Percentiles rank a stretch among this genome's conserved stretches.
Evolutionary conservation across 2,329 filamentous ascomycete genomes (phyloP).

Genomic region (Colletotrichum sp.): DNA sequence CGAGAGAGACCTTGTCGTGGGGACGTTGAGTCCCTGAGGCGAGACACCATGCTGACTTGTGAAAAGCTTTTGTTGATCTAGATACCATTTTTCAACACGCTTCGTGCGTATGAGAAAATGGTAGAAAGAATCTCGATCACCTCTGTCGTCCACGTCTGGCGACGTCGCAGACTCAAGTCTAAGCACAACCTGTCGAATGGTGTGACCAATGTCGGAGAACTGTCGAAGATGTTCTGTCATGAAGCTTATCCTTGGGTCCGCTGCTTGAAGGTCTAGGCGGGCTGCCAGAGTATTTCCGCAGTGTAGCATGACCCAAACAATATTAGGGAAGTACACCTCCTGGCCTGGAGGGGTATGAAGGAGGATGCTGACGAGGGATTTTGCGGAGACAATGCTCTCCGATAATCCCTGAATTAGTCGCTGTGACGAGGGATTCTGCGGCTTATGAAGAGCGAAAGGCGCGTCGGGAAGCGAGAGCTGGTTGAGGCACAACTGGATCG

Average conservation of each 20-base stretch:
- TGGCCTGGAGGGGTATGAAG: conserved; percentile 30
- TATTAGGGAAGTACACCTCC: conserved; percentile 32
- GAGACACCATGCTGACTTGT: background rate
- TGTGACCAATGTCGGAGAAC: conserved; percentile 32
- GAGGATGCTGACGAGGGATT: conserved; percentile 31
- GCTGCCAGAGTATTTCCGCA: conserved; percentile 33
- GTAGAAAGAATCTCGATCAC: conserved; percentile 28
- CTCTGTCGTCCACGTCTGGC: background rate
- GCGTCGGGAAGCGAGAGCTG: conserved; percentile 30
- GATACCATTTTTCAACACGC: conserved; percentile 19
- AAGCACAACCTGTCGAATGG: conserved; percentile 31
- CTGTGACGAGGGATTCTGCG: conserved; percentile 23
- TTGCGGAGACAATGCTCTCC: conserved; percentile 33
- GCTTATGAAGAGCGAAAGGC: conserved; percentile 29
- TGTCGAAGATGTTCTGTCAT: conserved; percentile 30
- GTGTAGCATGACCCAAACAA: conserved; percentile 35
- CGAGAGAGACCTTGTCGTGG: background rate
- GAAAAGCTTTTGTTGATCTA: background rate
- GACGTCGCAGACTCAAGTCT: conserved; percentile 29
- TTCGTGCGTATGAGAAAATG: conserved; percentile 23
- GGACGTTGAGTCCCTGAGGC: background rate
- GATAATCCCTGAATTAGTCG: conserved; percentile 31
- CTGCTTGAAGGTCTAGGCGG: conserved; percentile 33
- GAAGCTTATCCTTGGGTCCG: conserved; percentile 27
- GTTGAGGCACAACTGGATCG: conserved; percentile 33